Evolutionary conservation across 768 basidiomycete species (phyloP), one percentile per base, ranked within the genome.

Genomic region (Tulasnella sp.): DNA sequence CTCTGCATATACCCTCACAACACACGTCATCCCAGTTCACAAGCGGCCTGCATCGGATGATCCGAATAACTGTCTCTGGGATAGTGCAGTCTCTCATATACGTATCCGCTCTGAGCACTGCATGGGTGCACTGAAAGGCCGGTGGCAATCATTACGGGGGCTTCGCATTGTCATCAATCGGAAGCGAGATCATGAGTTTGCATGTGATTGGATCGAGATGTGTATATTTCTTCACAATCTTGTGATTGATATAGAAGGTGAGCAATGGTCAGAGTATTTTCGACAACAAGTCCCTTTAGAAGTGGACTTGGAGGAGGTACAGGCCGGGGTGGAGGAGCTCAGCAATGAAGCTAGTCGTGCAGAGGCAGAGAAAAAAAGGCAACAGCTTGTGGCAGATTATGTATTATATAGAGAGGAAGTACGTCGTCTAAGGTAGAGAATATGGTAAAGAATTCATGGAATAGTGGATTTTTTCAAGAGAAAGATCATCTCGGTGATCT

Each of bases 101-200:
- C 58, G 61, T 20, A 63, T 69, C 0, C 60, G 60, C 6, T 69
- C 67, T 5, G 65, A 69, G 50, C 67, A 69, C 51, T 65, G 63
- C 44, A 67, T 69, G 59, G 67, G 67, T 13, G 61, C 61, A 2
- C 34, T 69, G 3, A 68, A 69, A 48, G 61, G 62, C 4, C 55
- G 67, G 16, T 69, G 62, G 32, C 65, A 66, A 52, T 64, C 58
- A 37, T 56, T 67, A 5, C 59, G 57, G 3, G 65, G 55, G 3
- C 22, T 51, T 16, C 20, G 47, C n/a, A 25, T 29, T 29, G 8
- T 24, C 6, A 54, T 54, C 20, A 54, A 54, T 15, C 19, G 53
- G 31, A 44, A 54, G 34, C 13, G 27, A 16, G 34, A 54, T 25
- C 42, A 51, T 31, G 16, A 31, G 8, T 10, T 20, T 16, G 45